phyloP scores from a whole-genome alignment of 2,329 filamentous ascomycete species.

The Mollisia scopiformis region DNA sequence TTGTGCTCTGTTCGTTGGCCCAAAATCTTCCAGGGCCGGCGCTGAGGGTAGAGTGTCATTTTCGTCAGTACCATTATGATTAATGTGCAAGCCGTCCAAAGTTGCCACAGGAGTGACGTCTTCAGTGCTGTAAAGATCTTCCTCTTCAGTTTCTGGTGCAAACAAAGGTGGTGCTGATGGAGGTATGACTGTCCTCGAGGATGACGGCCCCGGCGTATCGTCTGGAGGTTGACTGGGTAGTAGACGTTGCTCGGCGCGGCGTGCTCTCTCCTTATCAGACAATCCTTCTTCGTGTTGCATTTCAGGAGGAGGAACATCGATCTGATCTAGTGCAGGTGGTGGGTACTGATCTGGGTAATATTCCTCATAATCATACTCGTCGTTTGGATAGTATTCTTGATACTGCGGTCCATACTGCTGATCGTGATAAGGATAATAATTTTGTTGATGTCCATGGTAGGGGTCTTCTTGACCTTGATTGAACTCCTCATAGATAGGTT shows the following conservation, averaged over 20 bases:
- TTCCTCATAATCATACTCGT: constrained; percentile 12
- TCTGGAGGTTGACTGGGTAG: constrained; percentile 78
- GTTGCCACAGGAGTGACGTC: constrained; percentile 37
- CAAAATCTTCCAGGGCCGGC: constrained; percentile 29
- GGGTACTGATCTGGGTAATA: constrained; percentile 24
- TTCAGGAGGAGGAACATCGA: constrained; percentile 63
- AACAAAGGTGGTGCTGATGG: constrained; percentile 47
- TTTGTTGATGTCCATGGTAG: constrained; percentile 16
- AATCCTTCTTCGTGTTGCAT: constrained; percentile 62
- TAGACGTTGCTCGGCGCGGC: constrained; percentile 76
- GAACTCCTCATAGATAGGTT: constrained; percentile 29
- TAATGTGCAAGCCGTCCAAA: constrained; percentile 16
- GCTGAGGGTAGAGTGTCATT: constrained; percentile 19
- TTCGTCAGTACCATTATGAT: not conserved
- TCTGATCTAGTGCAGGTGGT: constrained; percentile 42
- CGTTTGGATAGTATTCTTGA: constrained; percentile 25
- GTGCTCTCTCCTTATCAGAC: constrained; percentile 81
- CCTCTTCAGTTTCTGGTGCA: constrained; percentile 40
- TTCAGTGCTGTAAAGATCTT: constrained; percentile 56
- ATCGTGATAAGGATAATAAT: constrained; percentile 38
- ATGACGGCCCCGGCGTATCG: constrained; percentile 47
- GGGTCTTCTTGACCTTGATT: constrained; percentile 6
- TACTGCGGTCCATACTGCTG: constrained; percentile 34
- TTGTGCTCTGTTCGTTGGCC: constrained; percentile 22
- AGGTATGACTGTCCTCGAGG: constrained; percentile 35